A percentile compares a stretch with the other conserved stretches of the same genome.
phyloP scores from a whole-genome alignment of 192 early-diverging fungal species.

The Gonapodya prolifera region DNA sequence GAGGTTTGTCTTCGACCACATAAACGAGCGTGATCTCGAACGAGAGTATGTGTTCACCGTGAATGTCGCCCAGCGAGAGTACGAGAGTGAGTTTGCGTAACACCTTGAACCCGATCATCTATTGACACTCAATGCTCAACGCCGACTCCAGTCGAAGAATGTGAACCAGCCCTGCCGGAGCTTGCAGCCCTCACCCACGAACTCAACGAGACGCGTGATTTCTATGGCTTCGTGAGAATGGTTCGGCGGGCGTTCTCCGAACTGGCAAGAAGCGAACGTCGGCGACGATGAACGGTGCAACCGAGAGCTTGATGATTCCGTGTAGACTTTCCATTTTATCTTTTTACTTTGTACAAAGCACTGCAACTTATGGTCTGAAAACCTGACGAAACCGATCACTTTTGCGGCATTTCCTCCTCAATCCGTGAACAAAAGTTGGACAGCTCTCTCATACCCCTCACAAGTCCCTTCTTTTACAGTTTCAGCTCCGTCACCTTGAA shows the following conservation, averaged over 20 bases:
- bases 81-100: constrained; percentile 34
- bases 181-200: constrained; percentile 29
- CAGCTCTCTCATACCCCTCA: too few relatives aligned
- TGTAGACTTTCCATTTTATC: too few relatives aligned
- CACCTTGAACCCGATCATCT: too few relatives aligned
- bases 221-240: constrained; percentile 57
- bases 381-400: too few relatives aligned
- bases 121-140: too few relatives aligned
- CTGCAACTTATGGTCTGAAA: too few relatives aligned
- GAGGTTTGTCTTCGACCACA: constrained; percentile 52
- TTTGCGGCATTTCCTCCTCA: too few relatives aligned
- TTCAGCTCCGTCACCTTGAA: background rate
- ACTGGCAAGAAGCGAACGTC: constrained; percentile 17
- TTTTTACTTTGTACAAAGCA: too few relatives aligned
- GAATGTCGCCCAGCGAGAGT: constrained; percentile 41
- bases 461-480: too few relatives aligned
- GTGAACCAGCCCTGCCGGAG: constrained; percentile 33
- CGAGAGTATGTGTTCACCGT: constrained; percentile 37
- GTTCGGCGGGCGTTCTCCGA: constrained; percentile 45
- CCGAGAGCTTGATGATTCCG: too few relatives aligned
- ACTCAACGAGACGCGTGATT: constrained; percentile 49
- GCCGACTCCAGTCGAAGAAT: constrained; percentile 30
- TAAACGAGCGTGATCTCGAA: constrained; percentile 36
- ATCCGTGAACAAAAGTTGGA: too few relatives aligned
- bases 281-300: too few relatives aligned